Evolutionary conservation across 257 asterid species (phyloP), one percentile per base, ranked within the genome.

Genomic region (Anisodus tanguticus): DNA sequence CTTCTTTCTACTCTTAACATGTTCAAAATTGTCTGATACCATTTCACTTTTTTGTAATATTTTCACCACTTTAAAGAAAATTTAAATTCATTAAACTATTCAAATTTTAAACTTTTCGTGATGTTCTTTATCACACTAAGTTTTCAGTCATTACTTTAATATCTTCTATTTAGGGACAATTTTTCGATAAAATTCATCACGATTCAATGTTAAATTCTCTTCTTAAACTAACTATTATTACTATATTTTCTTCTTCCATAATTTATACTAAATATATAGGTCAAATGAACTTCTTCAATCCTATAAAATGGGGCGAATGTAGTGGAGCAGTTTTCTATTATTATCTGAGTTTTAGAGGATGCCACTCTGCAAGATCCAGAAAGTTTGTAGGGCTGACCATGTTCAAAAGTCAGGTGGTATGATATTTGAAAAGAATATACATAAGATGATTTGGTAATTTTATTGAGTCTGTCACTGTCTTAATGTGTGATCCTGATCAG

Each of bases 361-460:
- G 78, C 78, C 54, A 16, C 54, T n/a, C 54, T 69, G 31, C 78
- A 69, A 69, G 78, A 69, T 71, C 37, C 22, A 71, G 58, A 45
- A 54, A 45, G n/a, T n/a, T 2, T 71, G n/a, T 45, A n/a, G 79
- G 58, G 58, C 12, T 71, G 58, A 45, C 39, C n/a, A 68, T 68
- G n/a, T n/a, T n/a, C n/a, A n/a, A n/a, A n/a, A n/a, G n/a, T n/a
- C n/a, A n/a, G n/a, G n/a, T n/a, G n/a, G n/a, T n/a, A n/a, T n/a
- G n/a, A n/a, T n/a, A n/a, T n/a, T 71, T 71, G 55, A 45, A 67
- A 70, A 70, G 55, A 70, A 70, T 45, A 45, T 58, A 45, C n/a
- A n/a, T 9, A 71, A 71, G 79, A 71, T n/a, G n/a, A n/a, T n/a
- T n/a, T n/a, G n/a, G n/a, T 71, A 55, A 45, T 45, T 71, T 71